phyloP scores from a whole-genome alignment of 2,329 filamentous ascomycete species.

The Sporothrix luriei region DNA sequence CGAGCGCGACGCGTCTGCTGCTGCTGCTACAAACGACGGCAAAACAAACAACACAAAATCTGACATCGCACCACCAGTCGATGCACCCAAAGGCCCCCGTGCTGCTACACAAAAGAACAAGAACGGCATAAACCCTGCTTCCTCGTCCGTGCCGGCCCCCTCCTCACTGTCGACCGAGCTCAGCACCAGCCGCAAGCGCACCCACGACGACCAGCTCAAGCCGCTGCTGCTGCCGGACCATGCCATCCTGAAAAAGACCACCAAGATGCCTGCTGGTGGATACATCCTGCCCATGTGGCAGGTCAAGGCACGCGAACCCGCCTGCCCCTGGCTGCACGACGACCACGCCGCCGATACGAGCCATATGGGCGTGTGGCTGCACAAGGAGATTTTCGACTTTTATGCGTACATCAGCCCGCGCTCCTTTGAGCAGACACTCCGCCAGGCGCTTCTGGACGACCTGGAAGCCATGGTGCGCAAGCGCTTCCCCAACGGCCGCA shows the following conservation, averaged over 20 bases:
- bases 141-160: not conserved
- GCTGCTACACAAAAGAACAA: slow-evolving; percentile 24
- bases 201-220: slow-evolving; percentile 68
- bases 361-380: slow-evolving; percentile 65
- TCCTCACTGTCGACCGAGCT: slow-evolving; percentile 26
- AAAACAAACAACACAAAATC: not conserved
- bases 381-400: slow-evolving; percentile 89
- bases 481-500: slow-evolving; percentile 61
- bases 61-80: slow-evolving; percentile 14
- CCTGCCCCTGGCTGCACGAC: slow-evolving; percentile 67
- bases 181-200: slow-evolving; percentile 68
- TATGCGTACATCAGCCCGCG: slow-evolving; percentile 80
- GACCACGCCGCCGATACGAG: slow-evolving; percentile 52
- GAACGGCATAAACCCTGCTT: not conserved
- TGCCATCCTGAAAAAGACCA: slow-evolving; percentile 54
- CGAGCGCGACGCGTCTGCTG: not conserved
- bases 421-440: slow-evolving; percentile 74
- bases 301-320: slow-evolving; percentile 46
- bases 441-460: slow-evolving; percentile 70
- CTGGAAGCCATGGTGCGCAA: slow-evolving; percentile 62
- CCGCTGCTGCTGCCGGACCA: slow-evolving; percentile 49
- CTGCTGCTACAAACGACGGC: slow-evolving; percentile 3
- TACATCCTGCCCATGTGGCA: slow-evolving; percentile 58
- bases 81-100: slow-evolving; percentile 31
- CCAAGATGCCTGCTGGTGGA: slow-evolving; percentile 55